These are phyloP conservation scores for Tulasnella sp. DNA, from an alignment of 768 basidiomycete genomes.

Conservation along the genomic window DNA sequence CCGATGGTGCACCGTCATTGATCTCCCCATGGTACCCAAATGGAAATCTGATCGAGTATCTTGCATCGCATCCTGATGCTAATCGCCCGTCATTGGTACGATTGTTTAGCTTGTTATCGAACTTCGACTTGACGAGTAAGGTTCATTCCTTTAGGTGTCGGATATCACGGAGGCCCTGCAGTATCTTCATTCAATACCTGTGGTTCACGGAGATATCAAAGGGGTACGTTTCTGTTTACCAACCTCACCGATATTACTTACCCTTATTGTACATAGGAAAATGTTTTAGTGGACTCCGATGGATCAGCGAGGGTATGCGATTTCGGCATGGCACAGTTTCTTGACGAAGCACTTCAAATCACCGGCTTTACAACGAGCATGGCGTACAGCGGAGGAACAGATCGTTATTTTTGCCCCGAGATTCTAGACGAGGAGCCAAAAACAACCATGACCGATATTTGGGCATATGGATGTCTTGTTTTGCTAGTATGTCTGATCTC, in stretches of 20 bases:
- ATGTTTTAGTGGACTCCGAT: constrained; percentile 3
- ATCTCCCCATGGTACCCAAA: not conserved
- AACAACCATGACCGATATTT: constrained; percentile 8
- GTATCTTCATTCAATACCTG: constrained; percentile 16
- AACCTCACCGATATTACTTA: not conserved
- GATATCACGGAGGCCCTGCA: constrained; percentile 15
- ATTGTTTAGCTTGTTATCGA: no score
- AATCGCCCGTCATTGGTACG: not conserved
- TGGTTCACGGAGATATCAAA: constrained; percentile 19
- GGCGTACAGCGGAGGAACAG: not conserved
- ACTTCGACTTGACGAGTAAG: not conserved
- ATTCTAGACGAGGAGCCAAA: not conserved
- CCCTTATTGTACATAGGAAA: not conserved
- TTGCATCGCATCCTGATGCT: not conserved
- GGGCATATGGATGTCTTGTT: not conserved
- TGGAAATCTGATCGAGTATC: not conserved
- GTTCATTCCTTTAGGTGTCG: constrained; percentile 3
- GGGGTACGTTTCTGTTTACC: constrained; percentile 14
- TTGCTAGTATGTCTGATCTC: no score
- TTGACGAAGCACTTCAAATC: constrained; percentile 1
- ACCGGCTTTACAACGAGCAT: constrained; percentile 3
- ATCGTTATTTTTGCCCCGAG: constrained; percentile 2
- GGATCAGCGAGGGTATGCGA: constrained; percentile 9
- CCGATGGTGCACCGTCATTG: not conserved
- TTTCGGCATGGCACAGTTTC: constrained; percentile 2